Evolutionary conservation across 345 rosid species (phyloP).

Genomic region (Fremontodendron californicum): DNA sequence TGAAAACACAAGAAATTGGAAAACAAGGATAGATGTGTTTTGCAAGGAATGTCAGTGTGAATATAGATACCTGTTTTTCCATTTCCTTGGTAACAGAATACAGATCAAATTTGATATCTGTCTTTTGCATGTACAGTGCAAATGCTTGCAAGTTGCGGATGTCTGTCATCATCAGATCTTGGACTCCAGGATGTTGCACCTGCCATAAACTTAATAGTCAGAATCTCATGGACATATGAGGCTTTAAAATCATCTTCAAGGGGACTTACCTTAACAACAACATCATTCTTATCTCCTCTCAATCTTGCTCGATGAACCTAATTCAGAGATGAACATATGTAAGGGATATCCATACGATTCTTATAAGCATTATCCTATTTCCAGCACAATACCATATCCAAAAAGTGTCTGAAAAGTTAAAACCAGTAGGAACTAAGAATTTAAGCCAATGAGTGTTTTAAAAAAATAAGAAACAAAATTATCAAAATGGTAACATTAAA

Average conservation of each 20-base stretch:
- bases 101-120: constrained; percentile 83
- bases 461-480: neutral
- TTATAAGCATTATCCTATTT: neutral
- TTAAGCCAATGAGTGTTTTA: neutral
- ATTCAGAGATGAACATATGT: constrained; percentile 6
- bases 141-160: constrained; percentile 84
- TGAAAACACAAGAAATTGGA: neutral
- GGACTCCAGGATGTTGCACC: constrained; percentile 96
- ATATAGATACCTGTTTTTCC: constrained; percentile 75
- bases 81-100: constrained; percentile 80
- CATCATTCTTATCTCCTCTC: constrained; percentile 67
- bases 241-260: constrained; percentile 16
- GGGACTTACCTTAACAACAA: constrained; percentile 78
- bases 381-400: neutral
- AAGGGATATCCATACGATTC: neutral
- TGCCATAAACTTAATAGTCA: constrained; percentile 28
- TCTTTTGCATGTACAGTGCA: constrained; percentile 87
- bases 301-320: constrained; percentile 88
- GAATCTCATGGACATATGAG: constrained; percentile 5
- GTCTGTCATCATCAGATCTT: constrained; percentile 91
- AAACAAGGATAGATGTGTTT: neutral
- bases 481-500: neutral
- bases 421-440: neutral
- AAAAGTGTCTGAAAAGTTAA: neutral
- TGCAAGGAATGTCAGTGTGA: neutral